Percentiles rank a stretch among this genome's conserved stretches.
Conservation (phyloP, 2,329 filamentous ascomycete genomes). For the Fusarium sp. region DNA sequence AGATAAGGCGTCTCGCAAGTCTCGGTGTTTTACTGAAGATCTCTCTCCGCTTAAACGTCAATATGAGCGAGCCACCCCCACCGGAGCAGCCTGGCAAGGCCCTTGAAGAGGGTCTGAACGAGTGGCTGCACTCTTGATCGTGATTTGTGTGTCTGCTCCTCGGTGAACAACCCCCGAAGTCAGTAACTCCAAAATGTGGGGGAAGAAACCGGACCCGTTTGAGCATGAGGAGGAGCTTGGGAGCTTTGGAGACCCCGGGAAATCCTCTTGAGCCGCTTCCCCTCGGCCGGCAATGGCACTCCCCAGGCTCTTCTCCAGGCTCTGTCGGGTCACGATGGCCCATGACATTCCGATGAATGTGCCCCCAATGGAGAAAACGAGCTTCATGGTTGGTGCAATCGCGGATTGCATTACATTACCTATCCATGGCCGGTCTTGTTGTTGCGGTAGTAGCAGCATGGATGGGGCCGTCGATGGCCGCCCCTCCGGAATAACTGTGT, state of each 20-base stretch:
- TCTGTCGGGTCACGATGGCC: slow-evolving; percentile 38
- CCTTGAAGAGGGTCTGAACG: slow-evolving; percentile 20
- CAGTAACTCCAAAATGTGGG: slow-evolving; percentile 38
- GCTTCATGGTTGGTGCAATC: slow-evolving; percentile 31
- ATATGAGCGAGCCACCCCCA: slow-evolving; percentile 43
- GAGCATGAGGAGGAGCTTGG: background rate
- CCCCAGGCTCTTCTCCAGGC: no score
- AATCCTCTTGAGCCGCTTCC: slow-evolving; percentile 51
- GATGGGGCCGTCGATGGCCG: slow-evolving; percentile 36
- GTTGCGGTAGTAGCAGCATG: slow-evolving; percentile 15
- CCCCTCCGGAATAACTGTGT: slow-evolving; percentile 16
- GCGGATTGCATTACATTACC: slow-evolving; percentile 10
- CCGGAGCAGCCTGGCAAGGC: slow-evolving; percentile 19
- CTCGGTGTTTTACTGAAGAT: slow-evolving; percentile 32
- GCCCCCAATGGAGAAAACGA: slow-evolving; percentile 25
- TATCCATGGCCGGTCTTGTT: slow-evolving; percentile 26
- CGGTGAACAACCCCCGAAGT: slow-evolving; percentile 23
- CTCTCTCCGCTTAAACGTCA: slow-evolving; percentile 37
- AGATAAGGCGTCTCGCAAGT: slow-evolving; percentile 6
- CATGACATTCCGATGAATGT: slow-evolving; percentile 35
- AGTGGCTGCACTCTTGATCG: slow-evolving; percentile 16
- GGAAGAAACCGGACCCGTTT: slow-evolving; percentile 41
- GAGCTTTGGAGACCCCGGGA: slow-evolving; percentile 45
- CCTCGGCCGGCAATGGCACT: slow-evolving; percentile 43
- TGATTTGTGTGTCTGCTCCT: slow-evolving; percentile 18